These are phyloP conservation scores for Cryptosporidium tyzzeri DNA, from an alignment of 169 alveolate genomes.

Conservation along the genomic window DNA sequence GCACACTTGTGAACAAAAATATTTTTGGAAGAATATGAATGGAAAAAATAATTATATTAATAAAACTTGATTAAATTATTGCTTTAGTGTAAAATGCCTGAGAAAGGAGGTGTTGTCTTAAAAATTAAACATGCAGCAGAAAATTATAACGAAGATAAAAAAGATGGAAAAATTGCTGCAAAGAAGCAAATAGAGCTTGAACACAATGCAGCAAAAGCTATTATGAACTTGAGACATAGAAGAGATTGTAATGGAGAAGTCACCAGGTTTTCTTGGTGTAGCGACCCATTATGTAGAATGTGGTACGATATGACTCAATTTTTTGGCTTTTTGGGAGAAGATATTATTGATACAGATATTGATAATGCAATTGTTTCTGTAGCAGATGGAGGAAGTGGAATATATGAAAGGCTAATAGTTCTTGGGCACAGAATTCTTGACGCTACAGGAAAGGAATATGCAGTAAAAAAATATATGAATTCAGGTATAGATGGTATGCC, in stretches of 20 bases:
- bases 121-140: slow-evolving; percentile 69
- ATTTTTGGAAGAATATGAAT: not conserved
- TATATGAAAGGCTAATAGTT: slow-evolving; percentile 64
- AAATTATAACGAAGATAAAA: slow-evolving; percentile 38
- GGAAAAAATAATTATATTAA: not conserved
- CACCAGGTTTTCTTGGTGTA: slow-evolving; percentile 69
- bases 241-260: slow-evolving; percentile 69
- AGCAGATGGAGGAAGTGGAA: slow-evolving; percentile 76
- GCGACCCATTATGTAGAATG: slow-evolving; percentile 74
- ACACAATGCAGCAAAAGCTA: slow-evolving; percentile 54
- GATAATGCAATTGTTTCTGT: slow-evolving; percentile 72
- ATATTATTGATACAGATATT: slow-evolving; percentile 65
- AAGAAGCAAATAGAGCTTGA: slow-evolving; percentile 57
- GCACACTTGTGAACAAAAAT: slow-evolving; percentile 1
- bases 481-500: slow-evolving; percentile 59
- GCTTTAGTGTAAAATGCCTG: slow-evolving; percentile 24
- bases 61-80: not conserved
- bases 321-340: slow-evolving; percentile 67
- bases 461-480: slow-evolving; percentile 60
- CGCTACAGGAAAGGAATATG: slow-evolving; percentile 65
- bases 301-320: slow-evolving; percentile 72
- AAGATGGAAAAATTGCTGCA: slow-evolving; percentile 47
- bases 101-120: slow-evolving; percentile 48
- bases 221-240: slow-evolving; percentile 43
- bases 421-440: slow-evolving; percentile 61